These are phyloP conservation scores for Hypoxylon sp. DNA, from an alignment of 2,329 filamentous ascomycete genomes.

Conservation along the genomic window DNA sequence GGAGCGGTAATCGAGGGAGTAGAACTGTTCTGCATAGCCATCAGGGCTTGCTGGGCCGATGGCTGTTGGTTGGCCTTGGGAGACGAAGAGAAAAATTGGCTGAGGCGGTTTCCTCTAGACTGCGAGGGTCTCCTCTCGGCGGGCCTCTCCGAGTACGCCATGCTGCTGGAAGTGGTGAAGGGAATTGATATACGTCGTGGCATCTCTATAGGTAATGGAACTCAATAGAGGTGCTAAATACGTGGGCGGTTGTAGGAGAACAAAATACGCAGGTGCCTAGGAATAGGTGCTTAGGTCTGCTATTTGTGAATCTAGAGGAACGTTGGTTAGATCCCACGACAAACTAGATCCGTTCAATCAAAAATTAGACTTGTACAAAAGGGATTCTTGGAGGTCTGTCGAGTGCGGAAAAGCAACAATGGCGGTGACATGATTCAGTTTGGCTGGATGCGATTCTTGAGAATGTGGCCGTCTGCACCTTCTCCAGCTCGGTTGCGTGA, in stretches of 20 bases:
- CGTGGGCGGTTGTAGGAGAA: conserved; percentile 32
- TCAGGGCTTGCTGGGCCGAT: conserved; percentile 74
- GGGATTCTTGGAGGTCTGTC: background rate
- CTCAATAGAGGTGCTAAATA: conserved; percentile 30
- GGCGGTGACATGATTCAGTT: background rate
- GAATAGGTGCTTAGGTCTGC: conserved; percentile 9
- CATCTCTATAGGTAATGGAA: conserved; percentile 59
- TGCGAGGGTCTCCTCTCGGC: conserved; percentile 70
- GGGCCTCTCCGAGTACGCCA: conserved; percentile 62
- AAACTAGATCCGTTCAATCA: conserved; percentile 3
- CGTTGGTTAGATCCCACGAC: conserved; percentile 18
- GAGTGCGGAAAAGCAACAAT: background rate
- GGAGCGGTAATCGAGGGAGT: conserved; percentile 76
- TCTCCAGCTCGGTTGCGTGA: background rate
- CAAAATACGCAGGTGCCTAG: conserved; percentile 17
- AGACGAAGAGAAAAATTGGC: conserved; percentile 84
- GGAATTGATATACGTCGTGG: conserved; percentile 70
- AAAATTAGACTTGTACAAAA: background rate
- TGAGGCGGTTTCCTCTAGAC: conserved; percentile 80
- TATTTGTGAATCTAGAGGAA: conserved; percentile 24
- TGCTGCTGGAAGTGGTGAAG: conserved; percentile 64
- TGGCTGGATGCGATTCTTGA: background rate
- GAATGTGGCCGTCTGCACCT: background rate
- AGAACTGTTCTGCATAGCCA: conserved; percentile 70
- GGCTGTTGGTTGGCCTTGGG: conserved; percentile 79